A percentile compares a stretch with the other conserved stretches of the same genome.
Evolutionary conservation across 2,329 filamentous ascomycete species (phyloP).

Genomic region (Chaetomium globosum): DNA sequence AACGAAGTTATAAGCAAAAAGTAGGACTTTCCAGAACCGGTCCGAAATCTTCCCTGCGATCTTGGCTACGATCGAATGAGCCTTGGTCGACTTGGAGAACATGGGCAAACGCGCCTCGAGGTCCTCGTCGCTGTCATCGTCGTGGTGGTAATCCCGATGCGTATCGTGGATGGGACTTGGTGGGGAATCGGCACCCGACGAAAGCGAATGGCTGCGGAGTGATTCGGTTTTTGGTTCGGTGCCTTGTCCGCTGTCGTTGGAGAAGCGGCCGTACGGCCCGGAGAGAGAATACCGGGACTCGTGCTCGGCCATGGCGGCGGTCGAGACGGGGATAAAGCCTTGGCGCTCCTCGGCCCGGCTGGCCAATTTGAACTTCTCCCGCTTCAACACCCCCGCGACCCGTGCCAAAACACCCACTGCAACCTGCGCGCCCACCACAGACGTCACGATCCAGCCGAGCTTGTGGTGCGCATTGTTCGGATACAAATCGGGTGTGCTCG

Average conservation of each 20-base stretch:
- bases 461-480: slow-evolving; percentile 86
- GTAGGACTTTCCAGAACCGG: slow-evolving; percentile 60
- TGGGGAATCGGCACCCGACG: slow-evolving; percentile 58
- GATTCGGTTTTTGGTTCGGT: slow-evolving; percentile 71
- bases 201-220: slow-evolving; percentile 65
- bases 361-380: slow-evolving; percentile 5
- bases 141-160: slow-evolving; percentile 53
- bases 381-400: slow-evolving; percentile 54
- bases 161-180: slow-evolving; percentile 44
- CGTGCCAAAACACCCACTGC: slow-evolving; percentile 67
- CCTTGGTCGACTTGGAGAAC: slow-evolving; percentile 50
- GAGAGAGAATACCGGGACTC: slow-evolving; percentile 46
- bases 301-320: slow-evolving; percentile 57
- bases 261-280: slow-evolving; percentile 56
- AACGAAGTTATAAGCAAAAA: slow-evolving; percentile 65
- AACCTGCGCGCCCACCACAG: slow-evolving; percentile 70
- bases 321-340: slow-evolving; percentile 65
- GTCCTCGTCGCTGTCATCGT: slow-evolving; percentile 51
- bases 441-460: slow-evolving; percentile 81
- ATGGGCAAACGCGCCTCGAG: slow-evolving; percentile 47
- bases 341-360: slow-evolving; percentile 51
- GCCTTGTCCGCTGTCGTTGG: slow-evolving; percentile 73
- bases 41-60: slow-evolving; percentile 59
- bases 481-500: slow-evolving; percentile 81
- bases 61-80: slow-evolving; percentile 56